phyloP scores from a whole-genome alignment of 1,284 basidiomycete genomes.

The Exobasidium cylindrosporum region DNA sequence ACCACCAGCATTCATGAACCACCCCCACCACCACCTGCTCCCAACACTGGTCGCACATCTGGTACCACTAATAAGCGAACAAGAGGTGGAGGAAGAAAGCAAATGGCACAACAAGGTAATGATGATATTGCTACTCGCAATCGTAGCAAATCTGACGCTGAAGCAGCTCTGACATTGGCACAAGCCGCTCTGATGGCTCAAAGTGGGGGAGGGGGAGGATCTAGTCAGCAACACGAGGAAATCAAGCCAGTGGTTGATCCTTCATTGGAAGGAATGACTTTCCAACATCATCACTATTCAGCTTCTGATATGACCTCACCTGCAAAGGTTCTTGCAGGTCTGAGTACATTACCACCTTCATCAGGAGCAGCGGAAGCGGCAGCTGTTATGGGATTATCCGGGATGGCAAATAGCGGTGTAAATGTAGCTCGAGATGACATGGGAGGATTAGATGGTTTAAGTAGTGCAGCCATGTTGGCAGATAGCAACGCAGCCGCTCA shows the following conservation, averaged over 20 bases:
- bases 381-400: conserved; percentile 14
- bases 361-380: conserved; percentile 8
- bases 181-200: conserved; percentile 40
- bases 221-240: neutral
- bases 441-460: conserved; percentile 11
- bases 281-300: neutral
- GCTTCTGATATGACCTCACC: conserved; percentile 11
- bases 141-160: conserved; percentile 38
- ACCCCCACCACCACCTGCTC: neutral
- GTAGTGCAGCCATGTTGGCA: conserved; percentile 11
- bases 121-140: conserved; percentile 20
- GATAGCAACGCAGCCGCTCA: conserved; percentile 1
- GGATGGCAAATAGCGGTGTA: neutral
- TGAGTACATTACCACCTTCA: neutral
- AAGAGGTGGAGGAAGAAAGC: conserved; percentile 5
- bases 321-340: conserved; percentile 12
- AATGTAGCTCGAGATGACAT: neutral
- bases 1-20: conserved; percentile 9
- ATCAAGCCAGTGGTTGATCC: conserved; percentile 7
- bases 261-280: neutral
- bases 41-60: neutral
- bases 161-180: conserved; percentile 42
- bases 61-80: neutral
- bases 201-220: neutral
- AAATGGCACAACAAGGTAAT: neutral